Evolutionary conservation across 768 basidiomycete genomes (phyloP).

Genomic region (Vararia minispora): DNA sequence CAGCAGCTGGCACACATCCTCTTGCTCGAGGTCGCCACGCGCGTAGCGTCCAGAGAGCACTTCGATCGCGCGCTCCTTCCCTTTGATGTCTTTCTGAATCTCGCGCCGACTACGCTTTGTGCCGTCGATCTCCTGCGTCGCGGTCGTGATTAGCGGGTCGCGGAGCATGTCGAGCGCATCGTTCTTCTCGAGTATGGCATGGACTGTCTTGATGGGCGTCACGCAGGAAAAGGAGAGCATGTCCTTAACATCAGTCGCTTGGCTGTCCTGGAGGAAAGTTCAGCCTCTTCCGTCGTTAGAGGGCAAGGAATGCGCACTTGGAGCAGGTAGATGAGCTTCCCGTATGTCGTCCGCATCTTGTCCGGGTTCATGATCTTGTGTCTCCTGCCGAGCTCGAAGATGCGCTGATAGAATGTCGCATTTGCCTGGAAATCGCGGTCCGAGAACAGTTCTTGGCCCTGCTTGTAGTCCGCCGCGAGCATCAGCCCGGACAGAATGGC

Average conservation of each 20-base stretch:
- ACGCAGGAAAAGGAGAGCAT: conserved; percentile 74
- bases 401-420: conserved; percentile 64
- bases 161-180: conserved; percentile 59
- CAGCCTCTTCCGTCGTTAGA: conserved; percentile 4
- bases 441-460: conserved; percentile 76
- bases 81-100: conserved; percentile 76
- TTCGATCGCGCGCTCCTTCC: conserved; percentile 80
- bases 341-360: conserved; percentile 84
- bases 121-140: conserved; percentile 75
- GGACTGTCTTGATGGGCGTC: conserved; percentile 65
- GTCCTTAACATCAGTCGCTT: conserved; percentile 72
- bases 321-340: conserved; percentile 74
- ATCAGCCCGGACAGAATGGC: conserved; percentile 80
- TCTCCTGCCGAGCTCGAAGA: conserved; percentile 75
- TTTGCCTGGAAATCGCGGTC: conserved; percentile 77
- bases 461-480: conserved; percentile 77
- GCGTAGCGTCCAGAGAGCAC: conserved; percentile 54
- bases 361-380: conserved; percentile 92
- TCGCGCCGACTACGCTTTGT: conserved; percentile 62
- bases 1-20: conserved; percentile 63
- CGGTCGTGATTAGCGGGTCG: conserved; percentile 63
- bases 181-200: conserved; percentile 52
- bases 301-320: conserved; percentile 40
- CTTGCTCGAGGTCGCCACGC: conserved; percentile 46
- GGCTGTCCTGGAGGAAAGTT: conserved; percentile 54